Percentiles rank a stretch among this genome's conserved stretches.
phyloP scores from a whole-genome alignment of 208 protist genomes.

The Crithidia thermophila region DNA sequence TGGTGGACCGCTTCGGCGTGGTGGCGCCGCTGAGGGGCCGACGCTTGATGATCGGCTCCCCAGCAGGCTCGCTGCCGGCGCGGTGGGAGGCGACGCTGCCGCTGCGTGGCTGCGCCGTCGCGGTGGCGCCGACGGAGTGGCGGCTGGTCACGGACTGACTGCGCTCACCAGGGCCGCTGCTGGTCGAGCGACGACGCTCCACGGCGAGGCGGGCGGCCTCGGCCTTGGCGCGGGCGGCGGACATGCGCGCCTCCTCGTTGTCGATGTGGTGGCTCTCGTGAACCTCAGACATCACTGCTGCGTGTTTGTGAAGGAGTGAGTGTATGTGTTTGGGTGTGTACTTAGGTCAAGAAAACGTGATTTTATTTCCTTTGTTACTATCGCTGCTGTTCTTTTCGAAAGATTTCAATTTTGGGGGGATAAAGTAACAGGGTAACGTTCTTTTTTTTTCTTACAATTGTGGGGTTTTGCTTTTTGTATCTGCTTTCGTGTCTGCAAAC shows the following conservation, averaged over 20 bases:
- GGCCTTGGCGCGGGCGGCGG: slow-evolving; percentile 35
- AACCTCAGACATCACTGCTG: slow-evolving; percentile 5
- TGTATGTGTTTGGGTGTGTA: slow-evolving; percentile 4
- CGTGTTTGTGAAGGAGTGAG: slow-evolving; percentile 5
- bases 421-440: too few species aligned
- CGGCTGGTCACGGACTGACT: slow-evolving; percentile 6
- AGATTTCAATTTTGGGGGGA: too few species aligned
- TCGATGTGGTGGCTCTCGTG: slow-evolving; percentile 12
- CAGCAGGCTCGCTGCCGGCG: neutral
- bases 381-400: neutral
- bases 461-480: too few species aligned
- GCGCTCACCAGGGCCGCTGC: slow-evolving; percentile 8
- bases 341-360: neutral
- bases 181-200: slow-evolving; percentile 32
- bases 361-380: neutral
- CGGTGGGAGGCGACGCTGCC: slow-evolving; percentile 7
- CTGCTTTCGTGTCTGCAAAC: too few species aligned
- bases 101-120: slow-evolving; percentile 9
- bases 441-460: too few species aligned
- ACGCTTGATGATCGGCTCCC: slow-evolving; percentile 18
- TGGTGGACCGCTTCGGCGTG: slow-evolving; percentile 15
- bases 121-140: slow-evolving; percentile 8
- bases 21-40: slow-evolving; percentile 8
- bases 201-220: slow-evolving; percentile 35
- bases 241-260: slow-evolving; percentile 23